Evolutionary conservation across 208 protist genomes (phyloP).

Genomic region (Jaenimonas drosophilae): DNA sequence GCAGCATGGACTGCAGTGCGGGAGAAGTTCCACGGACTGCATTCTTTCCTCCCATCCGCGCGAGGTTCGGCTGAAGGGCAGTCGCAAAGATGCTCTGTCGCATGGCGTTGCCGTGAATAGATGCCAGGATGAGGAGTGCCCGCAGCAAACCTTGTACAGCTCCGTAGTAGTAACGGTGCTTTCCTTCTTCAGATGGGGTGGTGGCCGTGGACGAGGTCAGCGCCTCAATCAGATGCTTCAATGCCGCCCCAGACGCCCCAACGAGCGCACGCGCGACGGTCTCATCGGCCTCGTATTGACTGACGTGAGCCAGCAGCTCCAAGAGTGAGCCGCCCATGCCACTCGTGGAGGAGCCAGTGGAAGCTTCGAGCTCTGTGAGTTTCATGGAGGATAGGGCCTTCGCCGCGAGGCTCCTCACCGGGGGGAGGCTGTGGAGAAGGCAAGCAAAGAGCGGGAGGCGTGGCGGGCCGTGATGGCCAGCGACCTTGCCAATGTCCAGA

Average conservation of each 20-base stretch:
- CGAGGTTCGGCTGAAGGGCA: slow-evolving; percentile 4
- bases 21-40: background rate
- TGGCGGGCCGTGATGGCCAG: slow-evolving; percentile 11
- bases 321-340: slow-evolving; percentile 23
- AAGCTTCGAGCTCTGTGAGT: slow-evolving; percentile 19
- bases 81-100: no score
- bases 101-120: no score
- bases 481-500: slow-evolving; percentile 26
- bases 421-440: slow-evolving; percentile 55
- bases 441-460: slow-evolving; percentile 74
- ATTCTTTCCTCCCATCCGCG: background rate
- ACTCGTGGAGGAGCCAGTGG: slow-evolving; percentile 7
- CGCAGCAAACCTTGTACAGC: background rate
- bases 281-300: slow-evolving; percentile 16
- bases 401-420: slow-evolving; percentile 48
- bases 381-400: slow-evolving; percentile 35
- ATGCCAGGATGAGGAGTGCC: background rate
- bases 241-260: background rate
- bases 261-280: slow-evolving; percentile 10
- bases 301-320: slow-evolving; percentile 22
- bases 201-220: no score
- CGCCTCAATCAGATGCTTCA: background rate
- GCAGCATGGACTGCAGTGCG: slow-evolving; percentile 8
- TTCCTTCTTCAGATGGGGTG: background rate
- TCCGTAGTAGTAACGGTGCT: background rate